Conservation (phyloP, 2,329 filamentous ascomycete species). For the Mycosphaerelloides madeirae region DNA sequence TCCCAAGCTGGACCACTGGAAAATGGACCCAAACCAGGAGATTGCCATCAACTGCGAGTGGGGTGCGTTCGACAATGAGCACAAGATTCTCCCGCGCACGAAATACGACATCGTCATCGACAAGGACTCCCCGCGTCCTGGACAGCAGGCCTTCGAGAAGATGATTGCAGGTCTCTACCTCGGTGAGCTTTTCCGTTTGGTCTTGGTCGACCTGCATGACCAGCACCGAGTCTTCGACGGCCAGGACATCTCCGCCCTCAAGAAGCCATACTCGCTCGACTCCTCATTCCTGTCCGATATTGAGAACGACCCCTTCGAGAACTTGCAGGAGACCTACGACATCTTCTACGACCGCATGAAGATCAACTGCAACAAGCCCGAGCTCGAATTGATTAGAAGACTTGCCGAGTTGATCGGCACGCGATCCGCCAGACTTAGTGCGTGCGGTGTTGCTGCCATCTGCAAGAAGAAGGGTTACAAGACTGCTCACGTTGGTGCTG, state of each 20-base stretch:
- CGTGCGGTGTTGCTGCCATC: constrained; percentile 93
- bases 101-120: constrained; percentile 52
- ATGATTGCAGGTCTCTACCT: constrained; percentile 45
- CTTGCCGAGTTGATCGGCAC: constrained; percentile 93
- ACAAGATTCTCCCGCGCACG: constrained; percentile 78
- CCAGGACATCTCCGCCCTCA: constrained; percentile 74
- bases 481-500: constrained; percentile 88
- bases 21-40: constrained; percentile 65
- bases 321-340: constrained; percentile 81
- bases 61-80: constrained; percentile 93
- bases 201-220: constrained; percentile 58
- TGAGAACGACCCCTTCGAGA: constrained; percentile 93
- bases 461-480: constrained; percentile 92
- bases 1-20: constrained; percentile 88
- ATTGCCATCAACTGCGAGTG: constrained; percentile 99
- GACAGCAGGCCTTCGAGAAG: constrained; percentile 45
- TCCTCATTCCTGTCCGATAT: constrained; percentile 89
- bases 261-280: constrained; percentile 84
- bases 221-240: constrained; percentile 68
- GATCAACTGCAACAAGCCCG: constrained; percentile 65
- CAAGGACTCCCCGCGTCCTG: constrained; percentile 41
- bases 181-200: constrained; percentile 43
- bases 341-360: constrained; percentile 72
- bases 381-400: constrained; percentile 84
- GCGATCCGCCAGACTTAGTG: constrained; percentile 83